Percentiles rank a stretch among this genome's conserved stretches.
These are phyloP conservation scores for Rubus parviflorus DNA, from an alignment of 306 rosid genomes.

Conservation along the genomic window DNA sequence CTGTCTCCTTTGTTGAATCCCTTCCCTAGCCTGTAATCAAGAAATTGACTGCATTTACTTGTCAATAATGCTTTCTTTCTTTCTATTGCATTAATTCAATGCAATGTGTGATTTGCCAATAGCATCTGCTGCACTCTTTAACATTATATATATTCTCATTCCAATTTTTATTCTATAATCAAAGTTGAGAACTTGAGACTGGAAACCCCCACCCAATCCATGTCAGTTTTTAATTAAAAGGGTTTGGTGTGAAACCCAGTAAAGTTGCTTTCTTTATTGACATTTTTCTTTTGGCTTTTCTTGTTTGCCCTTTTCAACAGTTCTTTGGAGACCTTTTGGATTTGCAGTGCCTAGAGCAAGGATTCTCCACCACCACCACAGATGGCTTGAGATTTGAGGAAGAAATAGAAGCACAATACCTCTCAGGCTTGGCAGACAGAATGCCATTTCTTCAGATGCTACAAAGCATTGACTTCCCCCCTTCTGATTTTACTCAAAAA, in stretches of 20 bases:
- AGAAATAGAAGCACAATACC: conserved; percentile 36
- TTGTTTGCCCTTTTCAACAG: conserved; percentile 41
- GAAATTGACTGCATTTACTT: conserved; percentile 49
- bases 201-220: conserved; percentile 26
- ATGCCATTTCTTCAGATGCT: conserved; percentile 90
- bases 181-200: conserved; percentile 29
- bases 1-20: conserved; percentile 25
- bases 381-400: conserved; percentile 43
- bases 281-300: background rate
- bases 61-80: conserved; percentile 12
- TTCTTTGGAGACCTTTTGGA: conserved; percentile 60
- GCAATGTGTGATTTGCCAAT: conserved; percentile 39
- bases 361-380: conserved; percentile 23
- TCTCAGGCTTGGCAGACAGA: conserved; percentile 52
- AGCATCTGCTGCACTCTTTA: conserved; percentile 19
- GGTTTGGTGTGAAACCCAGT: conserved; percentile 26
- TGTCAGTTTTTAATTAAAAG: conserved; percentile 23
- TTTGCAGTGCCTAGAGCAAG: conserved; percentile 52
- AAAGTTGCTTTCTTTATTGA: background rate
- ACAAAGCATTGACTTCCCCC: conserved; percentile 67
- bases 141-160: conserved; percentile 43
- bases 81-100: conserved; percentile 45
- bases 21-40: conserved; percentile 37
- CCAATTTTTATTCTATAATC: conserved; percentile 26
- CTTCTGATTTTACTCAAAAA: conserved; percentile 49